Percentiles rank a stretch among this genome's conserved stretches.
phyloP scores from a whole-genome alignment of 1,284 basidiomycete genomes.

The Takashimella tepidaria region DNA sequence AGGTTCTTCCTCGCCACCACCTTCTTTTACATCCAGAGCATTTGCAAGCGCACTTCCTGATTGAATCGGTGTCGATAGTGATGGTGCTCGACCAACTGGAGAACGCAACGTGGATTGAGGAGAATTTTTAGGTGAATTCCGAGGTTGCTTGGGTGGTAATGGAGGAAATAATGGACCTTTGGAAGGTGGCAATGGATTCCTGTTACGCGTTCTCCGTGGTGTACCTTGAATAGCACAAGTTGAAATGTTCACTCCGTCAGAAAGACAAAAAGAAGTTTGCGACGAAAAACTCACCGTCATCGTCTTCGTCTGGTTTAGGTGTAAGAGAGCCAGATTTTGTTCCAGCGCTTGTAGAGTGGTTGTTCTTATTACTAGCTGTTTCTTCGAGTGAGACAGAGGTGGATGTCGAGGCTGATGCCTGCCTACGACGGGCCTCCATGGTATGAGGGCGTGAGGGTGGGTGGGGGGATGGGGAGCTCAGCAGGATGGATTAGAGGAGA shows the following conservation, averaged over 20 bases:
- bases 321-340: slow-evolving; percentile 19
- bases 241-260: no score
- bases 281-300: slow-evolving; percentile 15
- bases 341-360: slow-evolving; percentile 2
- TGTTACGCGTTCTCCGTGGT: slow-evolving; percentile 34
- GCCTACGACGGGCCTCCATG: slow-evolving; percentile 22
- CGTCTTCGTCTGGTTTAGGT: slow-evolving; percentile 17
- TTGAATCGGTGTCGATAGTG: slow-evolving; percentile 4
- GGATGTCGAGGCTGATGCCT: slow-evolving; percentile 18
- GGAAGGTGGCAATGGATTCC: slow-evolving; percentile 42
- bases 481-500: background rate
- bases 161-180: slow-evolving; percentile 44
- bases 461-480: background rate
- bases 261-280: no score
- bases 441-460: slow-evolving; percentile 6
- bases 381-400: slow-evolving; percentile 17
- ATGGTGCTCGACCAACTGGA: slow-evolving; percentile 7
- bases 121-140: slow-evolving; percentile 31
- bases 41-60: slow-evolving; percentile 19
- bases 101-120: slow-evolving; percentile 23
- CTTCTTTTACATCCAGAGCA: slow-evolving; percentile 16
- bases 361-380: slow-evolving; percentile 1
- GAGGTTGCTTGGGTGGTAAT: slow-evolving; percentile 43
- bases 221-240: slow-evolving; percentile 10
- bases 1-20: slow-evolving; percentile 6